Evolutionary conservation across 129 eudicot genomes (phyloP).

Genomic region (Oenanthe sinensis): DNA sequence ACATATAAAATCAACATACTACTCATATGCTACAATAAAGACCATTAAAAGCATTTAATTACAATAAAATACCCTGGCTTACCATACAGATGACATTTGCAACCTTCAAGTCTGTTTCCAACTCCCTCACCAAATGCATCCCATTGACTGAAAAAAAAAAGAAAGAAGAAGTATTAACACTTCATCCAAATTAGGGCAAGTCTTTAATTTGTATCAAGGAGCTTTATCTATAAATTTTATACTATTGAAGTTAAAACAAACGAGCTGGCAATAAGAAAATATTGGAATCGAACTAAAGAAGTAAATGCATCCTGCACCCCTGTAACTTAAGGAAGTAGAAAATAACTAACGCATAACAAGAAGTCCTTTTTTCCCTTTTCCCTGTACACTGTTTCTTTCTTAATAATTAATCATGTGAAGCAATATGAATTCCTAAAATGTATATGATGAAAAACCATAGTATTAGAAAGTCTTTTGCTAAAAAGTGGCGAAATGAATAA

Average conservation of each 20-base stretch:
- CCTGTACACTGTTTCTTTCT: background rate
- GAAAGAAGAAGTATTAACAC: conserved; percentile 14
- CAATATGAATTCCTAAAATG: background rate
- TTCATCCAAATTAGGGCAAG: conserved; percentile 1
- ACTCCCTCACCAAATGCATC: conserved; percentile 86
- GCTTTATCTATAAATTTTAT: too few species aligned
- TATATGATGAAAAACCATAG: background rate
- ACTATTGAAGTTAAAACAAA: background rate
- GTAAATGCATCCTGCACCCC: background rate
- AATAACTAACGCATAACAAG: background rate
- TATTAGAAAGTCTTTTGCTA: background rate
- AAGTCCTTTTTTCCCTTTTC: background rate
- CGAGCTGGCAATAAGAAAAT: background rate
- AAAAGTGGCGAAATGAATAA: background rate
- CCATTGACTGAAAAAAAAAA: conserved; percentile 56
- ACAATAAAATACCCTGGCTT: conserved; percentile 42
- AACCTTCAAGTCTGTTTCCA: conserved; percentile 93
- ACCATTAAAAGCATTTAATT: conserved; percentile 11
- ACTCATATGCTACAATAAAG: conserved; percentile 11
- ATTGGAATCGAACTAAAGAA: background rate
- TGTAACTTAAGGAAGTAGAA: background rate
- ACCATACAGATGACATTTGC: conserved; percentile 98
- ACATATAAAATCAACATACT: background rate
- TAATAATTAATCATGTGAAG: background rate
- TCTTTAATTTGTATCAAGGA: background rate